Evolutionary conservation across 768 basidiomycete genomes (phyloP).

Genomic region (Punctularia strigosozonata): DNA sequence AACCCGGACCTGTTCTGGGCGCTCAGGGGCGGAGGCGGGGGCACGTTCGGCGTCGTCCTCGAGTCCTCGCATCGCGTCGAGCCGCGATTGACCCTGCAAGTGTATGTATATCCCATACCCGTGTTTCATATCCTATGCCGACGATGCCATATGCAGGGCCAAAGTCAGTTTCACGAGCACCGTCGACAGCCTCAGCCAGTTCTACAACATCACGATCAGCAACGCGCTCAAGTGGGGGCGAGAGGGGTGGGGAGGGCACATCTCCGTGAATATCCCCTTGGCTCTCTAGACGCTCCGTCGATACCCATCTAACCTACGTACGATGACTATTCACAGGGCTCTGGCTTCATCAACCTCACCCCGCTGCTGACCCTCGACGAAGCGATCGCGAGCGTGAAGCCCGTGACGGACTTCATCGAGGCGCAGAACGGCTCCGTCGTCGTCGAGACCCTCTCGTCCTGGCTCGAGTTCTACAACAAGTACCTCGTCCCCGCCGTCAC

Average conservation of each 20-base stretch:
- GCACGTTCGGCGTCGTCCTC: conserved; percentile 27
- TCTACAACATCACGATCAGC: conserved; percentile 18
- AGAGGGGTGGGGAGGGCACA: conserved; percentile 27
- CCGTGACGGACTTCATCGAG: conserved; percentile 15
- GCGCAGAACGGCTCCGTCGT: conserved; percentile 18
- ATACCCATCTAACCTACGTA: no score
- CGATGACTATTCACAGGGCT: conserved; percentile 14
- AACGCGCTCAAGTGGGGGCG: conserved; percentile 18
- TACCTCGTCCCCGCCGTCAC: conserved; percentile 16
- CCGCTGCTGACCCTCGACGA: conserved; percentile 26
- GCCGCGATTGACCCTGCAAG: conserved; percentile 12
- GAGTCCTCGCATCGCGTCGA: conserved; percentile 12
- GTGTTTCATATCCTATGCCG: no score
- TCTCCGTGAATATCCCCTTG: conserved; percentile 22
- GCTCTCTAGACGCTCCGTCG: no score
- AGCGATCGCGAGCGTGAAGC: conserved; percentile 27
- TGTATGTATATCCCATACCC: conserved; percentile 10
- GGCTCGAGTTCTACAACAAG: conserved; percentile 20
- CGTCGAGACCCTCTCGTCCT: conserved; percentile 20
- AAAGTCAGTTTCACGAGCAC: conserved; percentile 15
- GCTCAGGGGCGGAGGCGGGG: conserved; percentile 38
- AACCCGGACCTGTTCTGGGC: conserved; percentile 42
- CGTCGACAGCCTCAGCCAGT: conserved; percentile 11
- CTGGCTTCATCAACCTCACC: conserved; percentile 25
- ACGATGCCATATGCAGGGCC: conserved; percentile 10